Evolutionary conservation across 768 basidiomycete genomes (phyloP).

Genomic region (Lyophyllum atratum): DNA sequence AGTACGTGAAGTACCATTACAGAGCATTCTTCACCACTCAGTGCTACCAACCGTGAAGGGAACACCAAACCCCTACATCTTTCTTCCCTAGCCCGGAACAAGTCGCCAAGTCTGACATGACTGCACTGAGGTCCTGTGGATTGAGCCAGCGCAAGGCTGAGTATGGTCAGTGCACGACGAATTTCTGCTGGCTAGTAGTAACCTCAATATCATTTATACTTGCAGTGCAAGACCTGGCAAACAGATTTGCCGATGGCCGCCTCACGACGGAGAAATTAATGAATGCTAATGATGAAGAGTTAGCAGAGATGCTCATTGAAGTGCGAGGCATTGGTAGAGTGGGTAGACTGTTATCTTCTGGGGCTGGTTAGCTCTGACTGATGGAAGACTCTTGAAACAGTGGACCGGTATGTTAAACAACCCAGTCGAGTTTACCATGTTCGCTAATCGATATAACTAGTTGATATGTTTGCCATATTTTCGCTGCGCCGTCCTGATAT

Average conservation of each 20-base stretch:
- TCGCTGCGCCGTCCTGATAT: slow-evolving; percentile 83
- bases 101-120: slow-evolving; percentile 61
- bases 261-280: slow-evolving; percentile 73
- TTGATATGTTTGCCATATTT: slow-evolving; percentile 95
- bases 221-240: slow-evolving; percentile 76
- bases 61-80: slow-evolving; percentile 23
- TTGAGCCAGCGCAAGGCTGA: slow-evolving; percentile 86
- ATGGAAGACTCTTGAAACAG: slow-evolving; percentile 29
- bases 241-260: slow-evolving; percentile 79
- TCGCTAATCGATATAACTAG: slow-evolving; percentile 32
- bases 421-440: not conserved
- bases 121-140: slow-evolving; percentile 69
- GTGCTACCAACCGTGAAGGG: slow-evolving; percentile 13
- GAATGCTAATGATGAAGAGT: slow-evolving; percentile 72
- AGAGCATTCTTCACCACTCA: slow-evolving; percentile 9
- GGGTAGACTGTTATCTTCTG: slow-evolving; percentile 21
- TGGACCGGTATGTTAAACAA: slow-evolving; percentile 56
- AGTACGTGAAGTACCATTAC: slow-evolving; percentile 29
- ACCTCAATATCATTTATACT: not conserved
- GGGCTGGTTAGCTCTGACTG: not conserved
- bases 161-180: slow-evolving; percentile 61
- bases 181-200: not conserved
- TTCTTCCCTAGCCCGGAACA: slow-evolving; percentile 74
- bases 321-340: slow-evolving; percentile 81
- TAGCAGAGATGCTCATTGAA: slow-evolving; percentile 72